phyloP scores from a whole-genome alignment of 495 filamentous ascomycete species.

The Clohesyomyces aquaticus region DNA sequence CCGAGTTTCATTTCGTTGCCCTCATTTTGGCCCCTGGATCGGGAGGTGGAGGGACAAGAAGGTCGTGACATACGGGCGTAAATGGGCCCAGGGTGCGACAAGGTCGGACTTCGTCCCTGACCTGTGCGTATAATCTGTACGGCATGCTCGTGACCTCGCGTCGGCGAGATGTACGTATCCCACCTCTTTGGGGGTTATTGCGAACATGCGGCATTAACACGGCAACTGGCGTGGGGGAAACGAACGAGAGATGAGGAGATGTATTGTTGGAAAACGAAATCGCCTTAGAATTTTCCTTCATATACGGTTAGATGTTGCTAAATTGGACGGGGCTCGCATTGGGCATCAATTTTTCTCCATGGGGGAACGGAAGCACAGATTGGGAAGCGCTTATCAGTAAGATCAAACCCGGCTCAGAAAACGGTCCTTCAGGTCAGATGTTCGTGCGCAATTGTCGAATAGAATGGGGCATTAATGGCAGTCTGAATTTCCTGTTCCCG shows the following conservation, averaged over 20 bases:
- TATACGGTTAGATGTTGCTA: constrained; percentile 20
- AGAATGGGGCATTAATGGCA: constrained; percentile 20
- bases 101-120: background rate
- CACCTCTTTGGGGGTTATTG: background rate
- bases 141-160: background rate
- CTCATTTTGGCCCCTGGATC: background rate
- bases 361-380: constrained; percentile 26
- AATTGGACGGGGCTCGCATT: constrained; percentile 14
- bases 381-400: constrained; percentile 23
- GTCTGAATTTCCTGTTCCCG: constrained; percentile 24
- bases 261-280: background rate
- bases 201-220: background rate
- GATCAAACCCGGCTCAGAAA: background rate
- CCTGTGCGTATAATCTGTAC: background rate
- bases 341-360: constrained; percentile 30
- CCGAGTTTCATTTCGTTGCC: constrained; percentile 1
- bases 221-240: constrained; percentile 3
- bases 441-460: constrained; percentile 6
- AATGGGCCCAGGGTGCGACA: background rate
- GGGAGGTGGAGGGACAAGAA: background rate
- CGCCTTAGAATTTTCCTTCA: constrained; percentile 15
- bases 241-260: background rate
- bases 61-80: background rate
- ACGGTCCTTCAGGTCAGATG: background rate
- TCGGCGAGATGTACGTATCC: background rate